Evolutionary conservation across 2,329 filamentous ascomycete genomes (phyloP).

Genomic region (Ceratocystis eucalypticola): DNA sequence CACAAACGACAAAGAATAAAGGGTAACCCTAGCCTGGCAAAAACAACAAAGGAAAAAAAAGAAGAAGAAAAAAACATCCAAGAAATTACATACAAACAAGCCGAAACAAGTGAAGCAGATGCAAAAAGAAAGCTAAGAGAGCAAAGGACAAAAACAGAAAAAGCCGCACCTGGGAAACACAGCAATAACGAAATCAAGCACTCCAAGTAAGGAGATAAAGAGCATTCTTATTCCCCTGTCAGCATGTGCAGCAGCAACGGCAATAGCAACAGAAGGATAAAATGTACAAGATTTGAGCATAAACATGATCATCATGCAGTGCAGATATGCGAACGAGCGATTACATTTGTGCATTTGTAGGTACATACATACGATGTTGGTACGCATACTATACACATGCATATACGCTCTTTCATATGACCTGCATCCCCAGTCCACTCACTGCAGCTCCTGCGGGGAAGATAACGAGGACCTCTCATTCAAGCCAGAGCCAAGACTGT

Average conservation of each 20-base stretch:
- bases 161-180: background rate
- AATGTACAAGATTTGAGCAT: background rate
- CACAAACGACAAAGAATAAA: background rate
- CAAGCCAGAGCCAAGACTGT: background rate
- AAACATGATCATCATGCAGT: background rate
- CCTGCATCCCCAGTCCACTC: background rate
- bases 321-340: background rate
- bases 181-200: conserved; percentile 17
- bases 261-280: background rate
- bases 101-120: background rate
- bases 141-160: conserved; percentile 1
- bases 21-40: background rate
- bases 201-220: background rate
- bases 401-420: background rate
- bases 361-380: background rate
- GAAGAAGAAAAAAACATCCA: background rate
- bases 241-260: background rate
- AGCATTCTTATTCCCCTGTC: background rate
- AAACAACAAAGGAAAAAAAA: background rate
- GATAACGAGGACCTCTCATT: background rate
- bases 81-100: conserved; percentile 6
- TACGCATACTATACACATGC: background rate
- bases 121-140: background rate
- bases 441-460: background rate
- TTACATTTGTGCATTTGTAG: background rate